Evolutionary conservation across 306 rosid species (phyloP), one percentile per base, ranked within the genome.

Genomic region (Cicer yamashitae): DNA sequence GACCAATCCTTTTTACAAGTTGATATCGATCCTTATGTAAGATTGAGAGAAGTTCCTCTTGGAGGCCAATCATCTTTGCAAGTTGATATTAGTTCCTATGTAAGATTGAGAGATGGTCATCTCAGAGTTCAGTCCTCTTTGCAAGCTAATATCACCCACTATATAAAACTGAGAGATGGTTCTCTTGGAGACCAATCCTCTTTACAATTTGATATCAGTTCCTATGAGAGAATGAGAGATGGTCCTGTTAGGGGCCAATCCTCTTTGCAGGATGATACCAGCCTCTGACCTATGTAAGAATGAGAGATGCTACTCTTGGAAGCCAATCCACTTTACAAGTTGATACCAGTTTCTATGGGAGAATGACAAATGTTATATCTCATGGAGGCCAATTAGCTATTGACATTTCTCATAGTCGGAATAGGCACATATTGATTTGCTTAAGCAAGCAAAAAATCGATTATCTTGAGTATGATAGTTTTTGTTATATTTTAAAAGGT

Each of bases 171-270:
- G 40, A 84, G 86, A 77, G 94, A 91, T 68, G 76, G 86, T 61
- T 5, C 65, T 30, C 5, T 11, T 62, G 89, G 43, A 6, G 65
- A 41, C 65, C 65, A 59, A 7, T 59, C 94, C 71, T 82, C 91
- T 69, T 39, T 82, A 60, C 80, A 71, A 68, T 72, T 86, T 5
- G 92, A 89, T 79, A 71, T 83, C 81, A 88, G 89, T 87, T 7
- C 62, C 62, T 56, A 86, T 82, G 88, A 87, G 54, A 88, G 92
- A 77, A 77, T 56, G 22, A 83, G 87, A 78, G 97, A 91, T 67
- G 77, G 86, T 60, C 62, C 62, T 30, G 43, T 59, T 66, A 88
- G 18, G 30, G 64, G 64, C 7, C 64, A 58, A 58, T 25, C 64
- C 40, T 58, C 15, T 30, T 25, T 58, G 6, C 65, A 58, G 6